Percentiles rank a stretch among this genome's conserved stretches.
Conservation (phyloP, 106 monocot genomes). For the Apostasia shenzhenica region DNA sequence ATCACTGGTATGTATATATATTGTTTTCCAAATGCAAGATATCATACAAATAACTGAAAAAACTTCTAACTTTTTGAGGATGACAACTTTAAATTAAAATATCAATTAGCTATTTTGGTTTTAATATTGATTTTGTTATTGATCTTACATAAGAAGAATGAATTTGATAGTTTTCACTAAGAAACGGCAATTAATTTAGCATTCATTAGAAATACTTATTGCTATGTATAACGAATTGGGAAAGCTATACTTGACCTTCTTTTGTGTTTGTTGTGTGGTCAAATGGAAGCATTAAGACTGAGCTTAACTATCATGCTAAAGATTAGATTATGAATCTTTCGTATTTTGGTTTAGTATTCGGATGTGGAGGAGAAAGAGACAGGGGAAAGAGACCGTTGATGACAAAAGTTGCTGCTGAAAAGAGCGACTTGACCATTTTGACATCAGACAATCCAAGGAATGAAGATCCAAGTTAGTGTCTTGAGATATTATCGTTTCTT, state of each 20-base stretch:
- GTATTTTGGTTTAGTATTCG: constrained; percentile 13
- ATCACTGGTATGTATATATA: constrained; percentile 37
- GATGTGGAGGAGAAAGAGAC: constrained; percentile 33
- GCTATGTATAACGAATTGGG: not conserved
- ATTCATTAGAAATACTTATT: not conserved
- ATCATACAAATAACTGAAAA: not conserved
- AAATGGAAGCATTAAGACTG: no score
- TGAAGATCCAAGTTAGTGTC: constrained; percentile 29
- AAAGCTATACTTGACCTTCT: no score
- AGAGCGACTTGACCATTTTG: constrained; percentile 27
- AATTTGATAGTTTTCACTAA: not conserved
- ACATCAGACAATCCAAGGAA: constrained; percentile 36
- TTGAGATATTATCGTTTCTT: not conserved
- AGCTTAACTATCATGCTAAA: no score
- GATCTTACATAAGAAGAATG: not conserved
- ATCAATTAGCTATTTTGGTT: not conserved
- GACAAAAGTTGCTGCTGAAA: constrained; percentile 30
- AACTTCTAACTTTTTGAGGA: not conserved
- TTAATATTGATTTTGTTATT: not conserved
- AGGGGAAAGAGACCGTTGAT: constrained; percentile 34
- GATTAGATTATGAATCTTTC: no score
- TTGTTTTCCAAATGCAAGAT: not conserved
- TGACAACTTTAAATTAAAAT: not conserved
- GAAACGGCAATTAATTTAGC: not conserved
- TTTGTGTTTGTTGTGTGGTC: no score